Evolutionary conservation across 2,329 filamentous ascomycete genomes (phyloP), one percentile per base, ranked within the genome.

Genomic region (Malbranchea zuffiana): DNA sequence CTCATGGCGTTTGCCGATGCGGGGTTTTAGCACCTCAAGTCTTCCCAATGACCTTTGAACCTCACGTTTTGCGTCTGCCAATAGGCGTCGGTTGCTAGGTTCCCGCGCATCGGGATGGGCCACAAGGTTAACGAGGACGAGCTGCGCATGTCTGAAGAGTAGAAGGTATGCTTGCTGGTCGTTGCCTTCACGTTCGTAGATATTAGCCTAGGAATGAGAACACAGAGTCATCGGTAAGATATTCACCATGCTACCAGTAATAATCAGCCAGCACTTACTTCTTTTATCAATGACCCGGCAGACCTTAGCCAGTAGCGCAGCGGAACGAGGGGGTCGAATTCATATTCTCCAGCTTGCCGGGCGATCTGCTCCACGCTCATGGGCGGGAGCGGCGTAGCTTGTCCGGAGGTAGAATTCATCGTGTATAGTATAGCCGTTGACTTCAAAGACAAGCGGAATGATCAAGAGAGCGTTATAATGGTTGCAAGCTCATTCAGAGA

Each of bases 141-240:
- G 75, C 36, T 80, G 72, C 6, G 85, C 85, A 61, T 93, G 86
- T 48, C 90, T 78, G 55, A 90, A 84, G n/a, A 93, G 74, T 41
- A 96, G 76, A 37, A 95, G 72, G 58, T 93, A 98, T 3, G 88
- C 83, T 53, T 90, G 81, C 50, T 86, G 76, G 46, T 85, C 76
- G 60, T 95, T 87, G 51, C 80, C 80, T 59, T 96, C 88, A 27
- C 74, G 72, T 51, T 90, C 72, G 55, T 94, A 94, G 49, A 88
- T 84, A 35, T 75, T 71, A 13, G 85, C 87, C 83, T 95, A 21
- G 20, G 21, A 17, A 11, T 17, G 20, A 32, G 11, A 16, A 42
- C 15, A 32, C n/a, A 19, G n/a, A 16, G 13, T 38, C 20, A 15
- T 7, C 13, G 13, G 15, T 10, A 7, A 7, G 23, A n/a, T 25